Evolutionary conservation across 2,329 filamentous ascomycete genomes (phyloP), one percentile per base, ranked within the genome.

Genomic region (Colletotrichum tanaceti): DNA sequence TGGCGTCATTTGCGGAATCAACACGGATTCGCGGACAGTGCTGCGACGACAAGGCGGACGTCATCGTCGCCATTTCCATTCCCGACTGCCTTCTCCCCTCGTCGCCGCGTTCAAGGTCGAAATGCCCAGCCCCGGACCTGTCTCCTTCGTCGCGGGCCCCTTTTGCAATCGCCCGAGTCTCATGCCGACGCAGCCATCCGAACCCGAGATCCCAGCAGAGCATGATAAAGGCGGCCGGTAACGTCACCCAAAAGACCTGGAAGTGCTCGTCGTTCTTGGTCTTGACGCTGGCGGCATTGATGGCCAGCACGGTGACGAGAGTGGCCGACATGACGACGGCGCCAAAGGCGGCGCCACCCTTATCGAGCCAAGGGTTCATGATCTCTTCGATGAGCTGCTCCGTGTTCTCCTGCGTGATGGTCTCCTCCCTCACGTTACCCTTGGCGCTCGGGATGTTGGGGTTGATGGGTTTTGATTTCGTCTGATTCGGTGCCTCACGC

Each of bases 341-440:
- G 1, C 90, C 90, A 63, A 92, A 89, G 0, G 81, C 80, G 0
- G 91, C 91, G 10, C 90, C 87, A 3, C 82, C 79, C 71, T 88
- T 91, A 74, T 93, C 91, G 0, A 93, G 77, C 66, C 90, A 93
- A 0, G 91, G 91, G 71, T 93, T 92, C 85, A 93, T 87, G 73
- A 93, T 91, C 73, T 93, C 90, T 71, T 91, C 90, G 0, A 93
- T 85, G 3, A 79, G 82, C 65, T 87, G 78, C 35, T 88, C 85
- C 79, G 38, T 83, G 80, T 44, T 28, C 24, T n/a, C 54, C 20
- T 57, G 38, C 20, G n/a, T 46, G 49, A 7, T 14, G 14, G 1
- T 18, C n/a, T 41, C 54, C 10, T 54, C 52, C 13, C 35, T 85
- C 0, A 83, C 81, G 2, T 77, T 82, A n/a, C 86, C 86, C 70